Conservation (phyloP, 352 stramenopile genomes). For the Globisporangium cylindrosporum region DNA sequence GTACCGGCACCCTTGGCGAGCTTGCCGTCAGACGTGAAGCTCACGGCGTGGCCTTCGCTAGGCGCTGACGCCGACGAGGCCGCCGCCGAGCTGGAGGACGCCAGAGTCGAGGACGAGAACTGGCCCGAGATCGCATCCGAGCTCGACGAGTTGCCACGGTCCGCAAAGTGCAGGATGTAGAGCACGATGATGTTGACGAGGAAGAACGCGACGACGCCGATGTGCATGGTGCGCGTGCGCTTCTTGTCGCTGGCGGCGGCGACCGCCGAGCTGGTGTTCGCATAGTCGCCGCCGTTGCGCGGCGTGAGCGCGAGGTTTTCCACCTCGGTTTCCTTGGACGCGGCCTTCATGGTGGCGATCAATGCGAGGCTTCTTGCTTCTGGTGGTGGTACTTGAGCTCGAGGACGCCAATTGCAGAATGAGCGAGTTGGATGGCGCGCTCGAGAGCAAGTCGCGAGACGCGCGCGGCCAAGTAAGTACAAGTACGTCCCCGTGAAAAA, state of each 20-base stretch:
- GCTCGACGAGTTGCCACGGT: conserved; percentile 35
- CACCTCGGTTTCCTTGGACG: conserved; percentile 1
- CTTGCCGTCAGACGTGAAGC: conserved; percentile 44
- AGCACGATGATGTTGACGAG: conserved; percentile 81
- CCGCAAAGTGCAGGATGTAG: conserved; percentile 79
- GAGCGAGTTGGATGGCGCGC: background rate
- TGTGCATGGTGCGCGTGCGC: conserved; percentile 29
- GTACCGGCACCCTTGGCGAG: conserved; percentile 61
- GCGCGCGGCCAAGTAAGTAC: background rate
- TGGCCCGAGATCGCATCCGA: conserved; percentile 26
- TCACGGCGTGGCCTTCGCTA: conserved; percentile 56
- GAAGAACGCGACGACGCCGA: conserved; percentile 48
- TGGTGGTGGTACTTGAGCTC: conserved; percentile 13
- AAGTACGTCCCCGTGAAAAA: background rate
- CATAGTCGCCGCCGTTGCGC: conserved; percentile 33
- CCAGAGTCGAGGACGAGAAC: conserved; percentile 37
- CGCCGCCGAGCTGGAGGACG: conserved; percentile 15
- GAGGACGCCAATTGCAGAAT: conserved; percentile 27
- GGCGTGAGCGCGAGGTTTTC: conserved; percentile 54
- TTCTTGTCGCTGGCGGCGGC: conserved; percentile 22
- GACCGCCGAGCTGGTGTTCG: conserved; percentile 4
- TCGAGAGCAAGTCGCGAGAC: background rate
- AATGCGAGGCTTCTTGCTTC: background rate
- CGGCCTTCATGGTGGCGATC: conserved; percentile 17
- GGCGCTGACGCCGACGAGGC: conserved; percentile 15